These are phyloP conservation scores for Ochromonadaceae sp. DNA, from an alignment of 352 stramenopile genomes.

Conservation along the genomic window DNA sequence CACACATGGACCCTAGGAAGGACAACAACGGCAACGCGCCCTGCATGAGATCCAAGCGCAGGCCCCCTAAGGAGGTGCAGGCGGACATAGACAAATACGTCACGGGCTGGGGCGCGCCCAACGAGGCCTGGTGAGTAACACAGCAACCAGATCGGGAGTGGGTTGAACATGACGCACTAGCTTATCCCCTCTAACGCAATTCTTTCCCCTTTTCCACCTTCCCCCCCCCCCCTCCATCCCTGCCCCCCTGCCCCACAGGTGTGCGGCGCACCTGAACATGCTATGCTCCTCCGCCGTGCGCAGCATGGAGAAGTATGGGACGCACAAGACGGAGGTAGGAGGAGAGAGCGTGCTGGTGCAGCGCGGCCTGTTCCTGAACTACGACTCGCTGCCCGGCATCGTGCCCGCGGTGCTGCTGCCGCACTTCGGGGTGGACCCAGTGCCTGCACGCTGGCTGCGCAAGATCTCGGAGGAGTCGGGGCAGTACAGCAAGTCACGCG, in stretches of 20 bases:
- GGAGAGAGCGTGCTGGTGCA: conserved; percentile 27
- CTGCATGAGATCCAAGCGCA: conserved; percentile 32
- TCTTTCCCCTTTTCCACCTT: no score
- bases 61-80: conserved; percentile 22
- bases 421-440: conserved; percentile 34
- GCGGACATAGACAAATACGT: background rate
- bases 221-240: no score
- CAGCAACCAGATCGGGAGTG: no score
- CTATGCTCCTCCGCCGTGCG: conserved; percentile 37
- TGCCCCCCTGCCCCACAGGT: no score
- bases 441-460: conserved; percentile 14
- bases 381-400: conserved; percentile 37
- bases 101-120: background rate
- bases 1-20: conserved; percentile 31
- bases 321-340: conserved; percentile 35
- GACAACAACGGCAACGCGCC: conserved; percentile 25
- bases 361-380: conserved; percentile 38
- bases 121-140: conserved; percentile 18
- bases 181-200: no score
- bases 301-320: conserved; percentile 26
- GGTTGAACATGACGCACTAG: no score
- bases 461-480: conserved; percentile 35
- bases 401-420: conserved; percentile 36
- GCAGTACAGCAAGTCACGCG: conserved; percentile 40
- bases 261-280: conserved; percentile 46